Evolutionary conservation across 257 asterid species (phyloP).

Genomic region (Marsdenia floribunda): DNA sequence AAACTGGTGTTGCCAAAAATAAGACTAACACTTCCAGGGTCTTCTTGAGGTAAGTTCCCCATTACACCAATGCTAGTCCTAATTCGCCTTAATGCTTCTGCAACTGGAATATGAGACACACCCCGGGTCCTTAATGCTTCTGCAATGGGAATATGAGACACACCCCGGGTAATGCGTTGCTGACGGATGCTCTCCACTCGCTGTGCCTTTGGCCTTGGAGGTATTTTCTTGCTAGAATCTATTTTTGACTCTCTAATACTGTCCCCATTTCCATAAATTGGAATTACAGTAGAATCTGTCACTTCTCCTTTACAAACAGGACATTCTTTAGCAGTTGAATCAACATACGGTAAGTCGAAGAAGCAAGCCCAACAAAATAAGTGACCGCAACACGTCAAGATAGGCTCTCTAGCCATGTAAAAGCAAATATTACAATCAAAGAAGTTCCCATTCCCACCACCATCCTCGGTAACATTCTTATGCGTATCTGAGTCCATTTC

Average conservation of each 20-base stretch:
- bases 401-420: conserved; percentile 40
- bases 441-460: conserved; percentile 26
- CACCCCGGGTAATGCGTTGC: conserved; percentile 33
- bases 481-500: conserved; percentile 46
- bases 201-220: conserved; percentile 53
- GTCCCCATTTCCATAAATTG: conserved; percentile 46
- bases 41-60: conserved; percentile 31
- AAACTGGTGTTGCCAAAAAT: conserved; percentile 19
- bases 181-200: conserved; percentile 50
- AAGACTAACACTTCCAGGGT: conserved; percentile 18
- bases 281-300: conserved; percentile 35
- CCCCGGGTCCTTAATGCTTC: conserved; percentile 44
- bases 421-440: conserved; percentile 46
- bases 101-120: conserved; percentile 39
- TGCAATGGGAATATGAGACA: conserved; percentile 41
- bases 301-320: conserved; percentile 58
- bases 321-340: conserved; percentile 46
- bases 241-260: conserved; percentile 20
- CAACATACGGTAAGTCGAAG: conserved; percentile 40
- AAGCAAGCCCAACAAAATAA: conserved; percentile 59
- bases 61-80: conserved; percentile 44
- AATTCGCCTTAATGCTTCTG: conserved; percentile 49
- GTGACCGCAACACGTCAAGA: conserved; percentile 56
- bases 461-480: conserved; percentile 45
- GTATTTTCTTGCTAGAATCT: conserved; percentile 33